A percentile compares a stretch with the other conserved stretches of the same genome.
These are phyloP conservation scores for Elaeis oleifera DNA, from an alignment of 202 grass and related monocot genomes.

Conservation along the genomic window DNA sequence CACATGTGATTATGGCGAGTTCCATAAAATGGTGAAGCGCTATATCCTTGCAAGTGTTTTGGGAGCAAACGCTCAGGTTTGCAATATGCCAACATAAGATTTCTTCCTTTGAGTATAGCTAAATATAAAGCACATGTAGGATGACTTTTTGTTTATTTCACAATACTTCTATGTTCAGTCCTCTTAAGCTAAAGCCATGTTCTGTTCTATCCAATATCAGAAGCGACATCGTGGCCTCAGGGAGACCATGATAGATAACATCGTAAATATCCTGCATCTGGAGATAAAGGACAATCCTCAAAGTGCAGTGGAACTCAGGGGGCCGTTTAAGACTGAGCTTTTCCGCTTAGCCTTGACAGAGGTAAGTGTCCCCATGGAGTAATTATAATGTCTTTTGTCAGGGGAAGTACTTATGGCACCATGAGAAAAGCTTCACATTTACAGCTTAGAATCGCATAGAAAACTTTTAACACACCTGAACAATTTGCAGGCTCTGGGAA, in stretches of 20 bases:
- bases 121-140: no score
- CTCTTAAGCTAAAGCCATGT: background rate
- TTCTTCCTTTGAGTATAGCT: no score
- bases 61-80: slow-evolving; percentile 59
- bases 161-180: no score
- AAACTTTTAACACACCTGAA: background rate
- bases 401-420: no score
- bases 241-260: slow-evolving; percentile 47
- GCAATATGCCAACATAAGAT: background rate
- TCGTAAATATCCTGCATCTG: slow-evolving; percentile 33
- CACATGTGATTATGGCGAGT: slow-evolving; percentile 70
- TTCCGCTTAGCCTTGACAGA: slow-evolving; percentile 59
- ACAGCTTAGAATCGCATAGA: no score
- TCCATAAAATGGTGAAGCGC: slow-evolving; percentile 81
- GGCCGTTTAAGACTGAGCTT: slow-evolving; percentile 60
- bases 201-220: slow-evolving; percentile 25
- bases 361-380: slow-evolving; percentile 22
- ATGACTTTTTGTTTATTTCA: no score
- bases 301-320: slow-evolving; percentile 46
- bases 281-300: slow-evolving; percentile 36
- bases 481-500: slow-evolving; percentile 52
- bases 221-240: slow-evolving; percentile 48
- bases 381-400: no score
- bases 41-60: slow-evolving; percentile 61
- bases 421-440: no score